These are phyloP conservation scores for Nymphaea thermarum DNA, from an alignment of 164 flowering plant species.

Conservation along the genomic window DNA sequence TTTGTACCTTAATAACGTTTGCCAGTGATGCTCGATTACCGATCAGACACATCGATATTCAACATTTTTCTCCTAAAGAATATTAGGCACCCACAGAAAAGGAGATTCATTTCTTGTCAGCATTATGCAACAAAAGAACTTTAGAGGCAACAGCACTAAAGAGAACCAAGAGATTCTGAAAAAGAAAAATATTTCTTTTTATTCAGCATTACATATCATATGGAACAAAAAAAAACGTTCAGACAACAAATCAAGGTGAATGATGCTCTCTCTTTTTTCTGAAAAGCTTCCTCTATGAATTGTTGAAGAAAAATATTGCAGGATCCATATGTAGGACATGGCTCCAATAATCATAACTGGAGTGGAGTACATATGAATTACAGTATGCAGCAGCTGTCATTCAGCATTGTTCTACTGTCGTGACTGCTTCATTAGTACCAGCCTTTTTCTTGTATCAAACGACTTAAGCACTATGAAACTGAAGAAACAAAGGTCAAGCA, in stretches of 20 bases:
- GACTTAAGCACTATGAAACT: not conserved
- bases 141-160: too few relatives aligned
- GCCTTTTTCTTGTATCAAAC: not conserved
- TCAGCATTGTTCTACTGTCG: not conserved
- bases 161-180: too few relatives aligned
- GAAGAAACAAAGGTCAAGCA: slow-evolving; percentile 7
- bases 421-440: not conserved
- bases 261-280: not conserved
- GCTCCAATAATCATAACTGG: not conserved
- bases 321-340: not conserved
- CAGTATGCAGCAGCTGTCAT: not conserved
- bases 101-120: too few relatives aligned
- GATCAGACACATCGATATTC: too few relatives aligned
- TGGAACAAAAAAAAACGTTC: not conserved
- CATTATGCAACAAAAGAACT: too few relatives aligned
- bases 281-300: too few relatives aligned
- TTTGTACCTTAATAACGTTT: too few relatives aligned
- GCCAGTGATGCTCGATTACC: too few relatives aligned
- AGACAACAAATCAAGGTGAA: not conserved
- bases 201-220: too few relatives aligned
- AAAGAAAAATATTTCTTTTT: too few relatives aligned
- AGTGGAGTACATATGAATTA: not conserved
- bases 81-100: too few relatives aligned
- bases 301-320: not conserved
- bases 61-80: too few relatives aligned